Base-by-base conservation (phyloP, 2,329 filamentous ascomycete genomes). In the Rachicladosporium sp. region DNA sequence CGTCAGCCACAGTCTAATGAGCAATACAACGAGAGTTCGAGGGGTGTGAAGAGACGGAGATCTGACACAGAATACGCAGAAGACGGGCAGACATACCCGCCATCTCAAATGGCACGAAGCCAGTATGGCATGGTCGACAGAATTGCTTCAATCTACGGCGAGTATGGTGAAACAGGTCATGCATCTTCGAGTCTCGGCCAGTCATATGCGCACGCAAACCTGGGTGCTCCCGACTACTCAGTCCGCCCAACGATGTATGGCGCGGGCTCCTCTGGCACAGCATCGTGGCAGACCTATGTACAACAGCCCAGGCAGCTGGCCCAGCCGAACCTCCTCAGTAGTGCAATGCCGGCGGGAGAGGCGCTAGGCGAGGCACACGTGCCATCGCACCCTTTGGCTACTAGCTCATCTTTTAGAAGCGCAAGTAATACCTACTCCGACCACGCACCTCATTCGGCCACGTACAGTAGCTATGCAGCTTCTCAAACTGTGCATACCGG, bases 11-110 rank as follows among this genome's bases (percentile, higher is more conserved):
- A 29, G 15, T 31, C 32, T 11, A 33, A 32, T 31, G 38, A 41
- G 10, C 41, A 46, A 8, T 50, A 47, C 34, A 42, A 36, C 31
- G 39, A 46, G 33, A 42, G 42, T n/a, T 41, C 46, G 8, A 46
- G 48, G 11, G 44, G 37, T 7, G 43, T 44, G 11, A 54, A 54
- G 41, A 44, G 51, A 33, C 51, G 50, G 35, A 42, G 50, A 42
- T 46, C 51, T 11, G 44, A 48, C 19, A 50, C 46, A 35, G 50
- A 52, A 34, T 52, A 51, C 38, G 49, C 38, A 13, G 38, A 41
- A 19, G 37, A 32, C 4, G 12, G 33, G 2, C 35, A 27, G 15
- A 35, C 33, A 33, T 41, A 33, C 19, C 38, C 38, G 13, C 38
- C 38, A 5, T n/a, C 38, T 15, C 38, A 41, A 15, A 41, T 41